Evolutionary conservation across 2,329 filamentous ascomycete genomes (phyloP), one percentile per base, ranked within the genome.

Genomic region (Exserohilum turcica): DNA sequence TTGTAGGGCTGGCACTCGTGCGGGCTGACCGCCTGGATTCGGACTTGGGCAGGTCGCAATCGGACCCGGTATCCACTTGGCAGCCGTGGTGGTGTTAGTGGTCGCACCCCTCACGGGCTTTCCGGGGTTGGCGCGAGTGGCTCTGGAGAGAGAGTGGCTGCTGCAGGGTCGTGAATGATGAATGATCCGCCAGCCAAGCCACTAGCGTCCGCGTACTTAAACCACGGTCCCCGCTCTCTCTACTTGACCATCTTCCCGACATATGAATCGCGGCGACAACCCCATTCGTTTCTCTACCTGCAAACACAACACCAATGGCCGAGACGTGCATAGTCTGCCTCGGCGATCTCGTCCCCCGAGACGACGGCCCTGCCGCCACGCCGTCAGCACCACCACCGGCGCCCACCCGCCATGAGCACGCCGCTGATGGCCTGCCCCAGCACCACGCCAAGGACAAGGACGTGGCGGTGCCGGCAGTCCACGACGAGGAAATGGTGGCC

Each of bases 321-420:
- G 85, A 87, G 74, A 85, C 84, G 67, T 88, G 86, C 77, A 88
- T 88, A 77, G 86, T 88, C 74, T 88, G 86, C 79, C 80, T 88
- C 78, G 85, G 85, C 79, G 85, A 88, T 79, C 83, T 88, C 77
- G 82, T 80, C 76, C 80, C 79, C 78, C 79, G 78, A 74, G 77
- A 78, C 76, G 79, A 78, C 76, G 79, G 61, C 56, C 53, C 54
- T 54, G 45, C 64, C 58, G 63, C 63, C 59, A 63, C 63, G 21
- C 21, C 21, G 21, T 24, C 21, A 63, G 62, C 57, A 33, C 36
- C 64, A 44, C 60, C 62, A 54, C 60, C 67, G 55, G 61, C 61
- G 54, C 62, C 59, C 44, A 57, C 65, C 44, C 56, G 66, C 59
- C 64, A 66, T 63, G 61, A 65, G 42, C 50, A 61, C 65, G 64